These are phyloP conservation scores for Capronia americana DNA, from an alignment of 2,329 filamentous ascomycete species.

Conservation along the genomic window DNA sequence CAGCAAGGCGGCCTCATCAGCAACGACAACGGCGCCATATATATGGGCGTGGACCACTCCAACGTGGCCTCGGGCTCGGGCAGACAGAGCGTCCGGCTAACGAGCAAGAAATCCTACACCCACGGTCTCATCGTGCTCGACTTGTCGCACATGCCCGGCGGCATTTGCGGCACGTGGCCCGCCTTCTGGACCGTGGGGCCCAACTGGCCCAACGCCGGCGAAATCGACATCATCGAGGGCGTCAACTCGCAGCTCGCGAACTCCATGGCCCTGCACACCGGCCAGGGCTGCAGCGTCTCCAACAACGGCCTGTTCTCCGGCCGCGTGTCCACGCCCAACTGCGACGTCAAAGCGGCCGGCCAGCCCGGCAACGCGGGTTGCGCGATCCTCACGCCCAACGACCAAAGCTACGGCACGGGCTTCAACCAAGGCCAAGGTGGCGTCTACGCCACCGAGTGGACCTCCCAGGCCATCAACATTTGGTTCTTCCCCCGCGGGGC, in stretches of 20 bases:
- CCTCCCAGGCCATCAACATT: conserved; percentile 70
- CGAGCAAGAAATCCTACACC: conserved; percentile 68
- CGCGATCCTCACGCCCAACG: conserved; percentile 58
- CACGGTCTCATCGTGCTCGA: conserved; percentile 75
- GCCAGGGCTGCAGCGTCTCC: conserved; percentile 63
- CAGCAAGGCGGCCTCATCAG: conserved; percentile 64
- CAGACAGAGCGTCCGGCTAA: conserved; percentile 73
- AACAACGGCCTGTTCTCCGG: conserved; percentile 55
- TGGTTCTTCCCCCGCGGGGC: conserved; percentile 79
- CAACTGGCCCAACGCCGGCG: conserved; percentile 73
- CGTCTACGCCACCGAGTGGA: conserved; percentile 80
- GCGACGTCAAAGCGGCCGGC: conserved; percentile 57
- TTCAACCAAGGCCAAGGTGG: conserved; percentile 76
- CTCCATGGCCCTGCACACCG: conserved; percentile 72
- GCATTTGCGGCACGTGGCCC: conserved; percentile 75
- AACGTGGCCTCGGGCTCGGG: conserved; percentile 64
- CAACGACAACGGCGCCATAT: conserved; percentile 62
- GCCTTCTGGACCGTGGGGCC: conserved; percentile 69
- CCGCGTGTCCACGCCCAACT: conserved; percentile 60
- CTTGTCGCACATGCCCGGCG: conserved; percentile 74
- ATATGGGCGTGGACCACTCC: conserved; percentile 72
- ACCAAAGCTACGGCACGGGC: conserved; percentile 66
- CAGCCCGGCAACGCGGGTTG: conserved; percentile 65
- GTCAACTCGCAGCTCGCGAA: conserved; percentile 69
- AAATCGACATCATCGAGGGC: conserved; percentile 83